Percentiles rank a stretch among this genome's conserved stretches.
phyloP scores from a whole-genome alignment of 495 filamentous ascomycete species.

The Ramalina peruviana region DNA sequence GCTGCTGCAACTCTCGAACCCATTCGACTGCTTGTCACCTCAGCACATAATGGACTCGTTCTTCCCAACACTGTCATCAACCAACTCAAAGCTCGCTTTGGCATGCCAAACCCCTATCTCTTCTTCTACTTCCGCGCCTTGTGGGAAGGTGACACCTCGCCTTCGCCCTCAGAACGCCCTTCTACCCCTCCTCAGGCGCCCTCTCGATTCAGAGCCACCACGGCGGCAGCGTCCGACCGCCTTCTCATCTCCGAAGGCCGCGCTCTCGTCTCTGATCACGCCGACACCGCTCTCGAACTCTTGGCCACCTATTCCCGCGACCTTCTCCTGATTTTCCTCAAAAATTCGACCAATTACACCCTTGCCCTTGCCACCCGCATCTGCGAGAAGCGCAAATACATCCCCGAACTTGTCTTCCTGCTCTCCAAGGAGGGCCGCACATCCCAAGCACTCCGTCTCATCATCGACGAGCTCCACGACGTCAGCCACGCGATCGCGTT shows the following conservation, averaged over 20 bases:
- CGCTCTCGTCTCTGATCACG: constrained; percentile 69
- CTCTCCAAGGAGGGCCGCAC: constrained; percentile 89
- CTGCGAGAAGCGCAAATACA: constrained; percentile 66
- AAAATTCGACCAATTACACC: constrained; percentile 64
- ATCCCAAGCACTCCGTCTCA: constrained; percentile 76
- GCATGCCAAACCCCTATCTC: constrained; percentile 33
- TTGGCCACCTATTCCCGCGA: constrained; percentile 72
- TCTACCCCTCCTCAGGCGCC: not conserved
- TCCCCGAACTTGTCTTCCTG: constrained; percentile 82
- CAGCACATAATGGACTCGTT: constrained; percentile 78
- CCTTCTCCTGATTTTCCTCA: constrained; percentile 76
- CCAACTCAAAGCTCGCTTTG: constrained; percentile 43
- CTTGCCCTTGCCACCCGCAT: constrained; percentile 63
- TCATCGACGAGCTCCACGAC: constrained; percentile 76
- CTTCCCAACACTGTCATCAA: constrained; percentile 59
- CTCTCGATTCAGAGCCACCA: not conserved
- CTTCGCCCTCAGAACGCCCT: constrained; percentile 19
- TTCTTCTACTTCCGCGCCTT: constrained; percentile 83
- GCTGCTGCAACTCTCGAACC: constrained; percentile 67
- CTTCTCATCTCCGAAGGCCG: constrained; percentile 33
- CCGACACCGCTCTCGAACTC: constrained; percentile 68
- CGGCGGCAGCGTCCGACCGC: not conserved
- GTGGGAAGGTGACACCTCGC: constrained; percentile 56
- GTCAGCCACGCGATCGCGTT: constrained; percentile 87
- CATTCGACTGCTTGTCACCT: constrained; percentile 74